These are phyloP conservation scores for Elongisporangium anandrum DNA, from an alignment of 352 stramenopile species.

Conservation along the genomic window DNA sequence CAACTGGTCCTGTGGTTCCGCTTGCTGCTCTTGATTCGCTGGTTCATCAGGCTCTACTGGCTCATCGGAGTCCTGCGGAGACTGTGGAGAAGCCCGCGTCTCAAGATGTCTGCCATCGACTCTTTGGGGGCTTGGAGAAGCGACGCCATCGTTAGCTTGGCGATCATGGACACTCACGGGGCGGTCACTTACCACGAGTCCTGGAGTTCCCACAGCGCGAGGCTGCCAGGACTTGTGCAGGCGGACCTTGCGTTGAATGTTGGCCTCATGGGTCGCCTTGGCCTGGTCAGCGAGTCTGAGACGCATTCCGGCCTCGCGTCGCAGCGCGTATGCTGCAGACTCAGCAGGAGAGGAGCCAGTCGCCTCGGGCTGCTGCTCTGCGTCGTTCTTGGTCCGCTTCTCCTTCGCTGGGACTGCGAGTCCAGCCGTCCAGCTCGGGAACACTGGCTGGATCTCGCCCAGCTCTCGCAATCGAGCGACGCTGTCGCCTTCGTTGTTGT, in stretches of 20 bases:
- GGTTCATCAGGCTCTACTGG: slow-evolving; percentile 1
- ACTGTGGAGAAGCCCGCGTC: not conserved
- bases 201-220: slow-evolving; percentile 3
- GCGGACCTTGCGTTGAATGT: slow-evolving; percentile 48
- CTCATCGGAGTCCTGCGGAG: not conserved
- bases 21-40: not conserved
- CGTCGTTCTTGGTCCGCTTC: not conserved
- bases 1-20: slow-evolving; percentile 22
- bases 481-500: not conserved
- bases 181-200: slow-evolving; percentile 13
- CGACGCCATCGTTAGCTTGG: slow-evolving; percentile 7
- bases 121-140: not conserved
- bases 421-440: slow-evolving; percentile 33
- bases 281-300: not conserved
- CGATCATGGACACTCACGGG: not conserved
- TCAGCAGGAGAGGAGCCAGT: not conserved
- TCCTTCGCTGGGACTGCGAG: slow-evolving; percentile 14
- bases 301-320: not conserved
- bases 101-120: not conserved
- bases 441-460: slow-evolving; percentile 36
- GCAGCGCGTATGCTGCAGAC: not conserved
- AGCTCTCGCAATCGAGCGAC: slow-evolving; percentile 29
- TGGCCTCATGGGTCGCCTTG: slow-evolving; percentile 27
- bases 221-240: slow-evolving; percentile 60
- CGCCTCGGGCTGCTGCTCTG: not conserved